phyloP scores from a whole-genome alignment of 306 rosid genomes.

The Astragalus glycyphyllos region DNA sequence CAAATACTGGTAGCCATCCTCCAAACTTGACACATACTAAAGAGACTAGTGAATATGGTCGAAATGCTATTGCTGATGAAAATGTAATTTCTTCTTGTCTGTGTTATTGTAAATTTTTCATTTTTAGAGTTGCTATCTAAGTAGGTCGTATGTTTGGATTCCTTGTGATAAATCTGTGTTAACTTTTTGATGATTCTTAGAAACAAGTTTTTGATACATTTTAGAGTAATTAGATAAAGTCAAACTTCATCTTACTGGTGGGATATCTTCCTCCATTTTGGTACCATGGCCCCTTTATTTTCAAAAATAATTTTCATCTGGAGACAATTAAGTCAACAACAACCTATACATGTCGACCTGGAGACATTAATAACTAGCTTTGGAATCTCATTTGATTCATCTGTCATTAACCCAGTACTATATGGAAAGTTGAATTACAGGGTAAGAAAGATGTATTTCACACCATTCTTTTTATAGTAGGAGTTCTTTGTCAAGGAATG shows the following conservation, averaged over 20 bases:
- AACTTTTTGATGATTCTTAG: neutral
- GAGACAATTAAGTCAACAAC: slow-evolving; percentile 7
- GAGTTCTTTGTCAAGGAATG: slow-evolving; percentile 5
- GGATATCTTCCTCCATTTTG: slow-evolving; percentile 33
- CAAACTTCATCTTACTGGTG: slow-evolving; percentile 5
- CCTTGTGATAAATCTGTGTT: slow-evolving; percentile 27
- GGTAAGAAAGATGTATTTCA: slow-evolving; percentile 8
- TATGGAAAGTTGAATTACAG: slow-evolving; percentile 14
- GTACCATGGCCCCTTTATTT: slow-evolving; percentile 4
- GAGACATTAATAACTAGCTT: slow-evolving; percentile 8
- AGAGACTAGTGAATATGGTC: slow-evolving; percentile 53
- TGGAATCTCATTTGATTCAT: slow-evolving; percentile 29
- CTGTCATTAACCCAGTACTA: neutral
- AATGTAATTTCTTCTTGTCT: slow-evolving; percentile 62
- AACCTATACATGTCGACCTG: slow-evolving; percentile 12
- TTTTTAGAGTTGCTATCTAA: neutral
- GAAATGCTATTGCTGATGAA: slow-evolving; percentile 56
- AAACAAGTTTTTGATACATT: slow-evolving; percentile 6
- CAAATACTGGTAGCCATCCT: slow-evolving; percentile 48
- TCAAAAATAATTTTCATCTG: neutral
- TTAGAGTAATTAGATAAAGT: slow-evolving; percentile 10
- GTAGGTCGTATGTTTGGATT: slow-evolving; percentile 19
- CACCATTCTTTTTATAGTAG: slow-evolving; percentile 10
- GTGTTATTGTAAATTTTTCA: slow-evolving; percentile 5
- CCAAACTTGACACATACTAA: slow-evolving; percentile 46